Percentiles rank a stretch among this genome's conserved stretches.
These are phyloP conservation scores for Fusarium tjaetaba DNA, from an alignment of 2,329 filamentous ascomycete species.

Conservation along the genomic window DNA sequence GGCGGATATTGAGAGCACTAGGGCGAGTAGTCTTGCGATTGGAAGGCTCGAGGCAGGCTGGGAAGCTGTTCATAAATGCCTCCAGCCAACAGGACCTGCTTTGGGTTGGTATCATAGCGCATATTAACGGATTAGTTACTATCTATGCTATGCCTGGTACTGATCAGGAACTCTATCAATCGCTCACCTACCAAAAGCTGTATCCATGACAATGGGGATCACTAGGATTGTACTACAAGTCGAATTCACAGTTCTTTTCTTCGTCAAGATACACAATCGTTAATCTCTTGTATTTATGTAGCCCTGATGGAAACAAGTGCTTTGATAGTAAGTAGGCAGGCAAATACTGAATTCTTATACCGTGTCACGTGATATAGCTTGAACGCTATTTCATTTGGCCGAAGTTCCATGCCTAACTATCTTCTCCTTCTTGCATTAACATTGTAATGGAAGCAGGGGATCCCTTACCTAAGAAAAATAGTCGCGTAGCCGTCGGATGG, in stretches of 20 bases:
- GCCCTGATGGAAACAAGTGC: no score
- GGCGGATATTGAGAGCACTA: neutral
- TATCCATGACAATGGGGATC: no score
- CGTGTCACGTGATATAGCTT: neutral
- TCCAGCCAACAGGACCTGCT: neutral
- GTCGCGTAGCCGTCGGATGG: neutral
- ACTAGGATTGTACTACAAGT: no score
- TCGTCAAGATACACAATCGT: no score
- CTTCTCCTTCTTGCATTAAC: no score
- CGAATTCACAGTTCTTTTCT: no score
- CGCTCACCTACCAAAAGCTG: no score
- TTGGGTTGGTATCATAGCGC: neutral
- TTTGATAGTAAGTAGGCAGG: no score
- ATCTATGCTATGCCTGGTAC: no score
- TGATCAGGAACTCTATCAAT: no score
- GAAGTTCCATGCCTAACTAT: neutral
- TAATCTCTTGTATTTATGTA: no score
- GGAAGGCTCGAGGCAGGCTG: neutral
- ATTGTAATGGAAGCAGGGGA: neutral
- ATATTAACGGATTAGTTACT: neutral
- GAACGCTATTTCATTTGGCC: neutral
- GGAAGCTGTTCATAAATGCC: neutral
- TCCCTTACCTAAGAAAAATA: fast-evolving
- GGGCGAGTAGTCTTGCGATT: neutral
- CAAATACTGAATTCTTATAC: no score